Percentiles rank a stretch among this genome's conserved stretches.
Evolutionary conservation across 306 rosid genomes (phyloP).

Genomic region (Cucurbita argyrosperma): DNA sequence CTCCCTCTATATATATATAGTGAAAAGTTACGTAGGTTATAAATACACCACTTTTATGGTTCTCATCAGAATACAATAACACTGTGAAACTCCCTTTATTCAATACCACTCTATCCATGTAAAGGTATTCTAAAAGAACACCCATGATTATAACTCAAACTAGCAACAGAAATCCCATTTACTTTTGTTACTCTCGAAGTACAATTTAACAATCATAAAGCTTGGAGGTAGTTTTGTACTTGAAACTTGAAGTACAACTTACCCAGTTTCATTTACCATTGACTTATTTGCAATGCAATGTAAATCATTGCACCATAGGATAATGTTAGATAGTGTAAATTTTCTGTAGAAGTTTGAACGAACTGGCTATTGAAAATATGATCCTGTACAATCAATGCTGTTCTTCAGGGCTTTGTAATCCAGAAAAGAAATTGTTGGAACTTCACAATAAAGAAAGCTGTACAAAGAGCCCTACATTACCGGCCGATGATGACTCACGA

Average conservation of each 20-base stretch:
- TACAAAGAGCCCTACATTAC: conserved; percentile 49
- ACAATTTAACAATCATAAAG: background rate
- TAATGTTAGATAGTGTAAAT: background rate
- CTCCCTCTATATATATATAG: background rate
- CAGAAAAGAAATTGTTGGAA: conserved; percentile 71
- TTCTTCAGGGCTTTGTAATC: conserved; percentile 73
- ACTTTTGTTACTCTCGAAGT: background rate
- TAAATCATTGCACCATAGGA: background rate
- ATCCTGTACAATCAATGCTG: background rate
- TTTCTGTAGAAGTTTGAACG: background rate
- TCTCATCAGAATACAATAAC: background rate
- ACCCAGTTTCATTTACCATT: background rate
- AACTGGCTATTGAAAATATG: background rate
- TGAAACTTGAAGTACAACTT: background rate
- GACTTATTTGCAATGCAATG: background rate
- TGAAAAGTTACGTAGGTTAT: background rate
- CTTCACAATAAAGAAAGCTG: conserved; percentile 73
- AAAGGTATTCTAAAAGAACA: background rate
- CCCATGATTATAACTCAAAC: background rate
- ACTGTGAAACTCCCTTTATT: background rate
- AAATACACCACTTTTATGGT: background rate
- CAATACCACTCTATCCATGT: background rate
- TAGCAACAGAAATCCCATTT: background rate
- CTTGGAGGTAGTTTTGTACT: background rate
- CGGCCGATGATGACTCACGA: conserved; percentile 29